phyloP scores from a whole-genome alignment of 192 early-diverging fungal genomes.

The Rhizophlyctis rosea region DNA sequence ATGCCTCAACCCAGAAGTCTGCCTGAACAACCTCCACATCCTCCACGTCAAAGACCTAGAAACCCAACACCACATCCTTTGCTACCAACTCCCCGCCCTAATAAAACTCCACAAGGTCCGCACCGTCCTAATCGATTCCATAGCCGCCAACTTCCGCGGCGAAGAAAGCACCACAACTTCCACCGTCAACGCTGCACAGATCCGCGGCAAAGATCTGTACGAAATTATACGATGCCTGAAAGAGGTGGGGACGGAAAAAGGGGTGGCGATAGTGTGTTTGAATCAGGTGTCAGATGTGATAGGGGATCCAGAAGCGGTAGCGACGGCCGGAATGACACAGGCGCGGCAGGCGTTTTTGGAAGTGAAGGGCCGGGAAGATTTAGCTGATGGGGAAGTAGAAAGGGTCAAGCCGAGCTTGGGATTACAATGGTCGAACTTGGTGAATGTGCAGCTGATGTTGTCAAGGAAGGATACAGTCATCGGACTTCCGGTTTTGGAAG shows the following conservation, averaged over 20 bases:
- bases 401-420: conserved; percentile 62
- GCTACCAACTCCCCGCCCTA: conserved; percentile 70
- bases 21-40: conserved; percentile 58
- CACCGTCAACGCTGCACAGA: conserved; percentile 1
- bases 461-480: conserved; percentile 12
- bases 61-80: conserved; percentile 67
- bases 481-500: not conserved
- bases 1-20: conserved; percentile 11
- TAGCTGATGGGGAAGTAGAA: not conserved
- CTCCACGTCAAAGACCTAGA: conserved; percentile 66
- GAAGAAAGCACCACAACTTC: conserved; percentile 27
- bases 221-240: conserved; percentile 63
- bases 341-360: not conserved
- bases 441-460: conserved; percentile 65
- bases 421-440: conserved; percentile 67
- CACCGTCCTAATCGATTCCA: conserved; percentile 84
- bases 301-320: no score
- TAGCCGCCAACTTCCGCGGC: conserved; percentile 71
- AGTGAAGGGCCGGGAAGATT: not conserved
- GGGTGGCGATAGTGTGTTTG: conserved; percentile 67
- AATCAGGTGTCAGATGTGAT: conserved; percentile 73
- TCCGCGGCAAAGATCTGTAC: conserved; percentile 52
- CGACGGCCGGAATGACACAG: not conserved
- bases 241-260: conserved; percentile 56
- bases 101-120: conserved; percentile 49